Percentiles rank a stretch among this genome's conserved stretches.
Conservation (phyloP, 768 basidiomycete genomes). For the Ramaria rubella region DNA sequence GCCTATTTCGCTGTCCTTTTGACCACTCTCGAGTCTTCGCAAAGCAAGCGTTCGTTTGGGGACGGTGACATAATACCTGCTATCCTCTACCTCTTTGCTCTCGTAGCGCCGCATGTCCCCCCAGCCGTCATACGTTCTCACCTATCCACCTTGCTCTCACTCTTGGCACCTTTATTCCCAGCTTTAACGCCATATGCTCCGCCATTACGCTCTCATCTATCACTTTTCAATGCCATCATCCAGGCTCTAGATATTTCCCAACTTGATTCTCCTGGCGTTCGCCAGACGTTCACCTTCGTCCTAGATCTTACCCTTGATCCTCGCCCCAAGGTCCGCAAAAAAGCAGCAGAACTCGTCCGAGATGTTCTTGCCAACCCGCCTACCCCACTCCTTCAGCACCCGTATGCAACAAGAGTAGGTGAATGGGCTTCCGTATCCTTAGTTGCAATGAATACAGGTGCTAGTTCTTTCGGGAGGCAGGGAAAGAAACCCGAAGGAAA, state of each 20-base stretch:
- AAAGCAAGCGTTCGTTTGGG: constrained; percentile 42
- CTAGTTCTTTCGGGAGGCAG: constrained; percentile 53
- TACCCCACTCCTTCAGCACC: constrained; percentile 70
- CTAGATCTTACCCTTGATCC: constrained; percentile 80
- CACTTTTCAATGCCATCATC: constrained; percentile 65
- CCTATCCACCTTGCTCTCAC: constrained; percentile 58
- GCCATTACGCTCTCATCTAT: constrained; percentile 78
- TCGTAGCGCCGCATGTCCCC: constrained; percentile 72
- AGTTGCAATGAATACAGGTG: constrained; percentile 54
- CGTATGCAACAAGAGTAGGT: constrained; percentile 75
- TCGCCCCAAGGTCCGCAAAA: constrained; percentile 89
- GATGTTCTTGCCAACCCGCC: constrained; percentile 74
- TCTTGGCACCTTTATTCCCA: constrained; percentile 77
- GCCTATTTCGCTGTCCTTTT: constrained; percentile 94
- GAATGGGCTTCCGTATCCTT: constrained; percentile 72
- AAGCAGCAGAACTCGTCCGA: constrained; percentile 79
- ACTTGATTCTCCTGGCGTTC: constrained; percentile 58
- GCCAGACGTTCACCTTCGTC: constrained; percentile 80
- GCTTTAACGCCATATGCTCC: constrained; percentile 59
- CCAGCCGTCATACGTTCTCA: constrained; percentile 75
- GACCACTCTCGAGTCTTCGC: constrained; percentile 65
- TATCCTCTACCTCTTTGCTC: constrained; percentile 75
- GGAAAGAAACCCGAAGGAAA: constrained; percentile 42
- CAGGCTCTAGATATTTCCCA: constrained; percentile 64
- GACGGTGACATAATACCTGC: constrained; percentile 80